Conservation (phyloP, 2,329 filamentous ascomycete species). For the Conoideocrella luteorostrata region DNA sequence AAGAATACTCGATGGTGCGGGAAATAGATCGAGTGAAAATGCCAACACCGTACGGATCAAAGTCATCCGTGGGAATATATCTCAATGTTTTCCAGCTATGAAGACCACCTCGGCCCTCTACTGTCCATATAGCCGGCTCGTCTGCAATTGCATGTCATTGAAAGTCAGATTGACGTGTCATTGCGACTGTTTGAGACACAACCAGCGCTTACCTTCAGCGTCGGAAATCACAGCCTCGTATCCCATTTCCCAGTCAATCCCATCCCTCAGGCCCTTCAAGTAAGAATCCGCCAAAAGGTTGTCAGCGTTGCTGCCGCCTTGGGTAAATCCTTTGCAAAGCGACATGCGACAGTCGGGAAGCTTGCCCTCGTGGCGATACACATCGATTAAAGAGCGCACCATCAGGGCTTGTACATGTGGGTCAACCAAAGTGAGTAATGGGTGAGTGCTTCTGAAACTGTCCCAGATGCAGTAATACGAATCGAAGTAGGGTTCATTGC, state of each 20-base stretch:
- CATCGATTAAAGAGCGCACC: constrained; percentile 65
- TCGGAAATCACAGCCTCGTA: constrained; percentile 70
- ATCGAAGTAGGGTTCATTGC: constrained; percentile 67
- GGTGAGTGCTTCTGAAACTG: constrained; percentile 64
- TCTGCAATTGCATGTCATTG: constrained; percentile 29
- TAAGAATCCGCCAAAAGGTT: constrained; percentile 64
- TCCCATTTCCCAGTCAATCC: constrained; percentile 62
- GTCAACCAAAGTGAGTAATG: constrained; percentile 65
- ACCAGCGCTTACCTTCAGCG: constrained; percentile 44
- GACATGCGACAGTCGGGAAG: constrained; percentile 74
- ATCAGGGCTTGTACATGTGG: constrained; percentile 61
- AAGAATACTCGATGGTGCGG: constrained; percentile 72
- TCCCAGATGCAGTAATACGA: constrained; percentile 68
- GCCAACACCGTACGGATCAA: constrained; percentile 56
- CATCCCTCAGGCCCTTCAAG: constrained; percentile 59
- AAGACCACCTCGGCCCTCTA: constrained; percentile 66
- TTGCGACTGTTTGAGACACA: background rate
- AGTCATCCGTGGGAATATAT: constrained; percentile 67
- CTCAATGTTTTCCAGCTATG: constrained; percentile 63
- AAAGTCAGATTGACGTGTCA: background rate
- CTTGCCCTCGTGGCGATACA: constrained; percentile 61
- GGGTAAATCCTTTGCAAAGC: constrained; percentile 68
- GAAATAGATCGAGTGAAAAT: constrained; percentile 64
- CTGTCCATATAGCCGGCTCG: constrained; percentile 56
- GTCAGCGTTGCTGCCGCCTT: constrained; percentile 72